A percentile compares a stretch with the other conserved stretches of the same genome.
Conservation (phyloP, 352 stramenopile species). For the Phytophthora parvispora region DNA sequence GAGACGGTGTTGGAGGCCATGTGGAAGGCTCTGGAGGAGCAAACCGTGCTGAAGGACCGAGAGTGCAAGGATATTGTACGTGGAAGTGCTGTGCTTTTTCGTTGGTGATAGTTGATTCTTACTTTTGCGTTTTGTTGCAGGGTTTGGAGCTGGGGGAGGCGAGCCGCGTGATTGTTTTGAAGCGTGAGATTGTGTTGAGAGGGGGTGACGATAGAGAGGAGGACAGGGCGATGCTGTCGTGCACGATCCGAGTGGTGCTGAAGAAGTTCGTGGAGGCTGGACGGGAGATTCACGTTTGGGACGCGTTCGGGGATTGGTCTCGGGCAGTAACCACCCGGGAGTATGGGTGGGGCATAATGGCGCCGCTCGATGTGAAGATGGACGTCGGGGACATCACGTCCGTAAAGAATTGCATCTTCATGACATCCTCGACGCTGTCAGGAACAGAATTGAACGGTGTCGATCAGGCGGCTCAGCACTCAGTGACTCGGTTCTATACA, state of each 20-base stretch:
- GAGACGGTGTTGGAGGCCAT: constrained; percentile 11
- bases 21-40: constrained; percentile 10
- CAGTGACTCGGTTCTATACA: constrained; percentile 7
- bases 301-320: constrained; percentile 16
- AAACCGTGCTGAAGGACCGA: constrained; percentile 13
- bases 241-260: constrained; percentile 16
- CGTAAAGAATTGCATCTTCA: constrained; percentile 20
- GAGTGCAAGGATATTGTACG: constrained; percentile 16
- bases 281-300: constrained; percentile 26
- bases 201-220: constrained; percentile 6
- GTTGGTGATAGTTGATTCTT: background rate
- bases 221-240: background rate
- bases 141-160: constrained; percentile 4
- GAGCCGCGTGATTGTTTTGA: constrained; percentile 16
- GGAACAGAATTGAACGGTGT: background rate
- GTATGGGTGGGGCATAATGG: constrained; percentile 18
- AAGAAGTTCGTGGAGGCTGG: constrained; percentile 27
- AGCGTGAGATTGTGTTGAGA: constrained; percentile 19
- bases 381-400: constrained; percentile 1
- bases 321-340: constrained; percentile 15
- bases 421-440: constrained; percentile 12
- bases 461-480: background rate
- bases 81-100: background rate
- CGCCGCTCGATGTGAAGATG: constrained; percentile 8
- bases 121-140: too few relatives aligned